These are phyloP conservation scores for Ophiostoma perfectum DNA, from an alignment of 2,329 filamentous ascomycete genomes.

Conservation along the genomic window DNA sequence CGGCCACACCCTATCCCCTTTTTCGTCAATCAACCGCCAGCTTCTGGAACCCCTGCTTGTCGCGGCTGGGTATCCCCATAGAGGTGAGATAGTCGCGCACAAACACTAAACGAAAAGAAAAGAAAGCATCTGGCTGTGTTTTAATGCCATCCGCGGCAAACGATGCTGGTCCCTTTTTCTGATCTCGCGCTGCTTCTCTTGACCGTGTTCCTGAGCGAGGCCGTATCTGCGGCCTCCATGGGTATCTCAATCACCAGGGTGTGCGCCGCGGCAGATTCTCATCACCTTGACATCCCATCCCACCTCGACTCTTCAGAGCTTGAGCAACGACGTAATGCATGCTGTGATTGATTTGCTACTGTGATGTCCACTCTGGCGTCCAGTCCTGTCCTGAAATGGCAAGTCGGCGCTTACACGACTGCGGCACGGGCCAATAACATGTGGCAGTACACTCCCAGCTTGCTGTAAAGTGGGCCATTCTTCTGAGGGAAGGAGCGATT, in stretches of 20 bases:
- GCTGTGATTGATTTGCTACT: neutral
- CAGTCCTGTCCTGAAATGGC: conserved; percentile 20
- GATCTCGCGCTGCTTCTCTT: neutral
- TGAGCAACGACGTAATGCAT: neutral
- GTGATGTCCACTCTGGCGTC: conserved; percentile 2
- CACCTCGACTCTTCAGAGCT: neutral
- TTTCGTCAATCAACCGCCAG: neutral
- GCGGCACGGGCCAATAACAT: conserved; percentile 22
- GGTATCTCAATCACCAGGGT: neutral
- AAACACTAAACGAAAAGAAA: too few relatives aligned
- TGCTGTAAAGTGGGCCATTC: neutral
- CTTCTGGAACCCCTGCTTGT: neutral
- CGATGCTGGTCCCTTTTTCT: neutral
- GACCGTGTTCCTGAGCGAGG: neutral
- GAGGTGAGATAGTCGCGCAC: neutral
- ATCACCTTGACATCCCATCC: neutral
- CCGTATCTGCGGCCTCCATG: neutral
- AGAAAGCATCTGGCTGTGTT: too few relatives aligned
- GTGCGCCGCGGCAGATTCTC: neutral
- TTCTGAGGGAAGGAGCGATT: neutral
- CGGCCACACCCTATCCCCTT: neutral
- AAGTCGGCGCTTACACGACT: conserved; percentile 23
- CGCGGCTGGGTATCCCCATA: neutral
- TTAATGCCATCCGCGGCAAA: neutral
- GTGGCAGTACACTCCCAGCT: neutral